These are phyloP conservation scores for Sphagnurus paluster DNA, from an alignment of 1,284 basidiomycete species.

Conservation along the genomic window DNA sequence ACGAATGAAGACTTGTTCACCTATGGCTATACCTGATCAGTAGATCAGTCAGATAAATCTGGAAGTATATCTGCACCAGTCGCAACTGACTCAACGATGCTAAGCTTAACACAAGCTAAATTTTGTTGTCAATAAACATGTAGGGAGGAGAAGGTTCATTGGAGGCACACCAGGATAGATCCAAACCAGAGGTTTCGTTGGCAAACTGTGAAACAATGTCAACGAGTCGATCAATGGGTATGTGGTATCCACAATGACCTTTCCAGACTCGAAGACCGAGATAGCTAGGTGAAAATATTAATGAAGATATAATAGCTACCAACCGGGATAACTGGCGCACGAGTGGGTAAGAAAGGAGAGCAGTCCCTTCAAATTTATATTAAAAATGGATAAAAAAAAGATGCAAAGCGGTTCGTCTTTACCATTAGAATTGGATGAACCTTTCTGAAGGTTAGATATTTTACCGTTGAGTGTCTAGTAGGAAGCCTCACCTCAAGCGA, in stretches of 20 bases:
- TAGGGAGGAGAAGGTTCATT: neutral
- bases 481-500: conserved; percentile 3
- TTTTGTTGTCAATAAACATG: neutral
- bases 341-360: conserved; percentile 15
- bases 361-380: neutral
- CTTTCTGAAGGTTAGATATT: neutral
- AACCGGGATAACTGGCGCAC: conserved; percentile 5
- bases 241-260: conserved; percentile 11
- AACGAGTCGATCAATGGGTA: neutral
- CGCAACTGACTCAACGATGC: neutral
- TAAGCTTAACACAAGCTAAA: neutral
- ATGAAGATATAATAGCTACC: neutral
- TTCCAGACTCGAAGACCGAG: conserved; percentile 18
- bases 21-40: conserved; percentile 1
- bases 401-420: neutral
- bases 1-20: neutral
- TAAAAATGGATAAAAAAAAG: neutral
- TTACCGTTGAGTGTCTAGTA: too few relatives aligned
- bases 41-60: neutral
- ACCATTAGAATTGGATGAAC: neutral
- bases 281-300: conserved; percentile 10
- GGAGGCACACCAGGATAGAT: neutral
- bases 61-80: neutral
- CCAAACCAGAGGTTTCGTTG: conserved; percentile 5
- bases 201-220: neutral